These are phyloP conservation scores for Acrodontium crateriforme DNA, from an alignment of 2,329 filamentous ascomycete genomes.

Conservation along the genomic window DNA sequence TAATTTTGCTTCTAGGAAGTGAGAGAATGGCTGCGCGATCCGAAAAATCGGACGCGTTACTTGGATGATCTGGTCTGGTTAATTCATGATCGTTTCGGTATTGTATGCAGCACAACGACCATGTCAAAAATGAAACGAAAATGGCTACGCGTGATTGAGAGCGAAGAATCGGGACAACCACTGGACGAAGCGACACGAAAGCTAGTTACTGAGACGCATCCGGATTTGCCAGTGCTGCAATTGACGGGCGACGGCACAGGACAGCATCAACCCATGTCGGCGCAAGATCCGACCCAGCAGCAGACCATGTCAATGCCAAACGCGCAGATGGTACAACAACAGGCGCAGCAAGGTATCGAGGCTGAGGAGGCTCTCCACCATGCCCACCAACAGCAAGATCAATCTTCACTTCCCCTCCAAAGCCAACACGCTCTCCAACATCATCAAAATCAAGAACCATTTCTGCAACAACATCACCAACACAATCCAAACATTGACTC, in stretches of 20 bases:
- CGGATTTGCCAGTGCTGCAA: constrained; percentile 12
- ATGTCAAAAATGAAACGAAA: constrained; percentile 23
- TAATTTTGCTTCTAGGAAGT: constrained; percentile 19
- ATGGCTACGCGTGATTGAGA: constrained; percentile 20
- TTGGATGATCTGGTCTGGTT: constrained; percentile 22
- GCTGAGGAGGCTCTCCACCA: too few relatives aligned
- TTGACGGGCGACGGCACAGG: constrained; percentile 1
- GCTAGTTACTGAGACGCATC: constrained; percentile 16
- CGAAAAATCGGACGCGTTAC: constrained; percentile 18
- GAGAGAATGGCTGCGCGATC: constrained; percentile 17
- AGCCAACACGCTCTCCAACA: too few relatives aligned
- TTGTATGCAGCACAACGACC: constrained; percentile 22
- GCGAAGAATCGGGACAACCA: constrained; percentile 17
- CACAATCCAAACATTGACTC: too few relatives aligned
- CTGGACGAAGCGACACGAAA: constrained; percentile 14
- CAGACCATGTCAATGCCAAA: too few relatives aligned
- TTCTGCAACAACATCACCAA: too few relatives aligned
- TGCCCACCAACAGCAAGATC: too few relatives aligned
- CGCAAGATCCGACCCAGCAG: too few relatives aligned
- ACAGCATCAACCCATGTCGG: too few relatives aligned
- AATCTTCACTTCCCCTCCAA: too few relatives aligned
- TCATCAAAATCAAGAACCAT: too few relatives aligned
- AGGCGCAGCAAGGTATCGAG: too few relatives aligned
- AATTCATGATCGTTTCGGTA: constrained; percentile 20
- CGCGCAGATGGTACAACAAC: too few relatives aligned